Percentiles rank a stretch among this genome's conserved stretches.
Conservation (phyloP, 2,329 filamentous ascomycete genomes). For the Dactylonectria macrodidyma region DNA sequence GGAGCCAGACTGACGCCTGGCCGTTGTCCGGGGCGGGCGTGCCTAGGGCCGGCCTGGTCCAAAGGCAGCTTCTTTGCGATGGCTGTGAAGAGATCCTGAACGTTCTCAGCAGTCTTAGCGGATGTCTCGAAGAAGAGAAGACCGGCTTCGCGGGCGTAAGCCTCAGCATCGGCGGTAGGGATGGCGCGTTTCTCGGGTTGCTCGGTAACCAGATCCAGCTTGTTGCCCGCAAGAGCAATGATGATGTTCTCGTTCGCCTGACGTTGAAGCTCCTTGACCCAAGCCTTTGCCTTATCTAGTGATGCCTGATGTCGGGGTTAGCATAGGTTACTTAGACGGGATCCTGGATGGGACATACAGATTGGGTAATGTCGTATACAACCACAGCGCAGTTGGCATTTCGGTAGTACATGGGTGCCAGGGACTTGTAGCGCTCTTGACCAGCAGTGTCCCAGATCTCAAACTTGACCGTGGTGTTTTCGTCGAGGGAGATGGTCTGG, state of each 20-base stretch:
- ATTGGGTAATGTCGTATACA: conserved; percentile 99
- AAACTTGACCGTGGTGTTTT: conserved; percentile 99
- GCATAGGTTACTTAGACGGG: conserved; percentile 6
- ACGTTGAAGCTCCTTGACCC: conserved; percentile 98
- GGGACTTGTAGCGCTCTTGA: conserved; percentile 98
- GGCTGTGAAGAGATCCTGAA: conserved; percentile 94
- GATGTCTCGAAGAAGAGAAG: conserved; percentile 99
- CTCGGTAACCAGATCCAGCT: conserved; percentile 94
- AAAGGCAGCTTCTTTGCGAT: conserved; percentile 98
- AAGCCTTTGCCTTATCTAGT: conserved; percentile 98
- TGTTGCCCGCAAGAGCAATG: conserved; percentile 97
- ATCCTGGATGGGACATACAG: conserved; percentile 73
- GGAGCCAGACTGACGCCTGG: conserved; percentile 71
- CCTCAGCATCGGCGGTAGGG: conserved; percentile 88
- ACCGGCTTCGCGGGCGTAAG: conserved; percentile 93
- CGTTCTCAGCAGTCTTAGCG: conserved; percentile 97
- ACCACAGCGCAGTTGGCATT: conserved; percentile 99
- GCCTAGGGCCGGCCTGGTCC: conserved; percentile 94
- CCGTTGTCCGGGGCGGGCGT: conserved; percentile 77
- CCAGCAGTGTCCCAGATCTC: conserved; percentile 99
- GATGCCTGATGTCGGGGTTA: conserved; percentile 76
- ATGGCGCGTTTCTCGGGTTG: conserved; percentile 97
- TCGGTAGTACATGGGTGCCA: conserved; percentile 99
- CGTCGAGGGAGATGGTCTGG: conserved; percentile 98
- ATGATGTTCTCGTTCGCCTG: conserved; percentile 99